These are phyloP conservation scores for Dacryopinax primogenitus DNA, from an alignment of 768 basidiomycete species.

Conservation along the genomic window DNA sequence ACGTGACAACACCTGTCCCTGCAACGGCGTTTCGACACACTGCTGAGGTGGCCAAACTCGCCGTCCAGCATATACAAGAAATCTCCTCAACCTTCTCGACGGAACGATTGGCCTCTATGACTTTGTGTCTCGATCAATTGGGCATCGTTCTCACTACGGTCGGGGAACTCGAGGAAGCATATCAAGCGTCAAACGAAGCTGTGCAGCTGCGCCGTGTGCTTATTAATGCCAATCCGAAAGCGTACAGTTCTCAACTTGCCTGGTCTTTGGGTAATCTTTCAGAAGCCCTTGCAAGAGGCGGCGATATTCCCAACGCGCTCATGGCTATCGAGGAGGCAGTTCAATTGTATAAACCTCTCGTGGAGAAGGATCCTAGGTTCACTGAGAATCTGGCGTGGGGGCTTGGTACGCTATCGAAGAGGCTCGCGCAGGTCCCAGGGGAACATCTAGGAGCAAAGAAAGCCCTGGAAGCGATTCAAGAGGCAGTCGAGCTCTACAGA, in stretches of 20 bases:
- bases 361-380: background rate
- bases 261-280: background rate
- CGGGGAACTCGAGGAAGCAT: background rate
- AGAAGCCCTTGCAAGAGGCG: background rate
- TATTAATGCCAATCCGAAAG: background rate
- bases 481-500: background rate
- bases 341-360: background rate
- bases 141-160: background rate
- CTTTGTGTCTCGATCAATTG: background rate
- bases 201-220: background rate
- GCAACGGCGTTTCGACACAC: background rate
- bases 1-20: background rate
- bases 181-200: background rate
- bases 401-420: background rate
- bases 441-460: background rate
- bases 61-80: background rate
- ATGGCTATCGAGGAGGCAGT: background rate
- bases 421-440: background rate
- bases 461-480: background rate
- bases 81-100: background rate
- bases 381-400: background rate
- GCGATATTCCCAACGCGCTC: background rate
- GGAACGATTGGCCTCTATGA: background rate
- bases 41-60: background rate
- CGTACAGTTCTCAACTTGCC: background rate